phyloP scores from a whole-genome alignment of 2,329 filamentous ascomycete species.

The Lomentospora prolificans region DNA sequence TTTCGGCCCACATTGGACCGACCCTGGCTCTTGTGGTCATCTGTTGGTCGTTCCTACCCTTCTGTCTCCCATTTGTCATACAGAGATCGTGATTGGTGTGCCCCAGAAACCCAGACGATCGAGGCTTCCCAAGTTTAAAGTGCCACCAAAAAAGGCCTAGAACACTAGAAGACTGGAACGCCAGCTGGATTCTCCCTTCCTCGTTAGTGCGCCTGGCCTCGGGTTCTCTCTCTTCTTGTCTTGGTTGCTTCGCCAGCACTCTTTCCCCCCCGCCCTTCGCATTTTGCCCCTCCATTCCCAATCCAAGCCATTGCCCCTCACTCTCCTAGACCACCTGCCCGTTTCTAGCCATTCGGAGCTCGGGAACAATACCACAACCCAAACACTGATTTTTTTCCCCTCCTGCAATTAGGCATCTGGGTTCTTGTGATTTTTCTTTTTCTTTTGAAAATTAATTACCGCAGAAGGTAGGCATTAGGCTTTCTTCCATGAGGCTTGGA shows the following conservation, averaged over 20 bases:
- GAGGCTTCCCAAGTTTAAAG: not conserved
- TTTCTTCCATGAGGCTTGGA: no score
- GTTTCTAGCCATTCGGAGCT: not conserved
- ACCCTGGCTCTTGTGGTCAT: not conserved
- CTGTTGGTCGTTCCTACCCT: not conserved
- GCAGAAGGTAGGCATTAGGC: not conserved
- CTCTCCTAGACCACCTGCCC: no score
- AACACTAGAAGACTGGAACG: no score
- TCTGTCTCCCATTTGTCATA: not conserved
- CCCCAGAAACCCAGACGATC: not conserved
- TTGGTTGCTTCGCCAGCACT: no score
- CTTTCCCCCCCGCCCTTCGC: not conserved
- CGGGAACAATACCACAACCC: not conserved
- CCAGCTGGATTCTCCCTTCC: no score
- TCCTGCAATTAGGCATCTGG: not conserved
- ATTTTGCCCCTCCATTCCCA: not conserved
- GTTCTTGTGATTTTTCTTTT: constrained; percentile 5
- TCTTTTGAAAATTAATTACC: not conserved
- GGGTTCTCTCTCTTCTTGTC: no score
- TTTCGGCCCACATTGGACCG: not conserved
- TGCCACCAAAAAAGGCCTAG: no score
- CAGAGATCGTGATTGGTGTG: not conserved
- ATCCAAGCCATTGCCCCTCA: not conserved
- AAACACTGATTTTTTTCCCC: not conserved
- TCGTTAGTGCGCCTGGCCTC: no score